Base-by-base conservation (phyloP, 768 basidiomycete species). In the Leucosporidium yakuticum region DNA sequence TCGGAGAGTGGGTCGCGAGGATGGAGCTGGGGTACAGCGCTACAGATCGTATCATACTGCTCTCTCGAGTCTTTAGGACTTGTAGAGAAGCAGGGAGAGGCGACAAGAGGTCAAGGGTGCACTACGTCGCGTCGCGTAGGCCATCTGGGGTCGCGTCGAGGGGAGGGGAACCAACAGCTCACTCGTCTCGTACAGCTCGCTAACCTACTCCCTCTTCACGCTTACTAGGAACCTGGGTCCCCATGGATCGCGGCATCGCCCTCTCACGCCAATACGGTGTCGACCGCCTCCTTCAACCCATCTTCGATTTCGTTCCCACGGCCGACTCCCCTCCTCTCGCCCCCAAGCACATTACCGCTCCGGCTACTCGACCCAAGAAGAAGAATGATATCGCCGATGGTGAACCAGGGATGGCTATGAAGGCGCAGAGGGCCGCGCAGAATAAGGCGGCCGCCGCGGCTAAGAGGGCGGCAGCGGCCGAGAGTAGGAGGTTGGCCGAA, bases 231-330 rank as follows among this genome's bases (percentile, higher is more conserved):
- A 99, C 96, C 29, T 99, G 96, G 96, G 93, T 99, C 70, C 96
- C 96, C 27, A 86, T 95, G 66, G 91, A 95, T 60, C 84, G 93
- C 65, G 94, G 95, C 4, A 80, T 98, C 58, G 81, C 80, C 32
- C 83, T 99, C 34, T 89, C 92, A 31, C 90, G 85, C 75, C 93
- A 97, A 78, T 98, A 97, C 80, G 90, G 91, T 71, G 93, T 94
- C 75, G 92, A 96, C 75, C 77, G 81, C 27, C 82, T 89, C 23
- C 83, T 99, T 25, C 87, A 90, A 47, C 92, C 96, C 34, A 91
- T 99, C 69, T 90, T 98, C 69, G 93, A 98, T 78, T 97, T 94
- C 76, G 85, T 88, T 66, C 90, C 94, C 4, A 87, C 88, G 6
- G 90, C 89, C 77, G 72, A 77, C 31, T 95, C 92, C 72, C 91